Conservation (phyloP, 768 basidiomycete species). For the Harrya chromipes region DNA sequence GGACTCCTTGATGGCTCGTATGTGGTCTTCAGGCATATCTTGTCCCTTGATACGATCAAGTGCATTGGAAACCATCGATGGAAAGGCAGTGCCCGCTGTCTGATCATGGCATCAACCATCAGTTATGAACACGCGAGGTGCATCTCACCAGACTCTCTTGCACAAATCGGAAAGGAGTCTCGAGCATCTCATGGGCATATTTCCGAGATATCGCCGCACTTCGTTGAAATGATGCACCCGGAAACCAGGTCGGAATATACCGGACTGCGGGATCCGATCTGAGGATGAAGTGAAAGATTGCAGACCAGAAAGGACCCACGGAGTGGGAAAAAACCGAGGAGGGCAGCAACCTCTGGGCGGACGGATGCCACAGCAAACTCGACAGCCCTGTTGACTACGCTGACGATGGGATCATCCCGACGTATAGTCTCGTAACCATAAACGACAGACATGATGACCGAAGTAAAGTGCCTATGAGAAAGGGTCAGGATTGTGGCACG, state of each 20-base stretch:
- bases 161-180: conserved; percentile 32
- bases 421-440: conserved; percentile 27
- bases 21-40: conserved; percentile 3
- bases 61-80: conserved; percentile 28
- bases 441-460: conserved; percentile 30
- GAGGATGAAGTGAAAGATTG: neutral
- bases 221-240: conserved; percentile 36
- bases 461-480: conserved; percentile 18
- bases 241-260: conserved; percentile 39
- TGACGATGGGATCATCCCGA: conserved; percentile 26
- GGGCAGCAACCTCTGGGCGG: conserved; percentile 28
- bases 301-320: conserved; percentile 19
- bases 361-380: conserved; percentile 18
- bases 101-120: conserved; percentile 3
- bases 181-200: conserved; percentile 22
- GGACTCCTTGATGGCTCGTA: conserved; percentile 27
- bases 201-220: conserved; percentile 22
- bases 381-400: conserved; percentile 24
- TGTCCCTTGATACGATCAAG: conserved; percentile 12
- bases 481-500: neutral
- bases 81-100: conserved; percentile 22
- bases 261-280: conserved; percentile 23
- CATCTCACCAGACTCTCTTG: conserved; percentile 31
- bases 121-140: neutral
- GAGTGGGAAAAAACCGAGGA: conserved; percentile 38